A percentile compares a stretch with the other conserved stretches of the same genome.
phyloP scores from a whole-genome alignment of 2,329 filamentous ascomycete genomes.

The Plectosphaerella sp. region DNA sequence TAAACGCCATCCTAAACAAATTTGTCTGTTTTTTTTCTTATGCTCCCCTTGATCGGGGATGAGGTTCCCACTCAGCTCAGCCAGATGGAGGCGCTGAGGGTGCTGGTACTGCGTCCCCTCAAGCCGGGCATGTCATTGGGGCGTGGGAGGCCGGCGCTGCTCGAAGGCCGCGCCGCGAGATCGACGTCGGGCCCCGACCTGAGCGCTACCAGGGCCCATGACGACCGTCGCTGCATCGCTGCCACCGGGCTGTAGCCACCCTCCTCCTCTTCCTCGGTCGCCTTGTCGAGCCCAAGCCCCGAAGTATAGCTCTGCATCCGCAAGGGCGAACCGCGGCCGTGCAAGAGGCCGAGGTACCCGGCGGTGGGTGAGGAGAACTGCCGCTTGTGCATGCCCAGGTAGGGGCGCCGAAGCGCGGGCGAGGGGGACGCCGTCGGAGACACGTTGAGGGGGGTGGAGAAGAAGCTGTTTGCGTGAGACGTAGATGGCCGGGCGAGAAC shows the following conservation, averaged over 20 bases:
- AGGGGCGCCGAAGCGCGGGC: neutral
- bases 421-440: neutral
- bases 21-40: no score
- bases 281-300: neutral
- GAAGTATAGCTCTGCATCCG: slow-evolving; percentile 1
- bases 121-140: neutral
- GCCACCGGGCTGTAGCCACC: neutral
- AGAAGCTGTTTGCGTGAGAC: neutral
- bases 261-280: neutral
- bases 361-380: slow-evolving; percentile 14
- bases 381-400: slow-evolving; percentile 8
- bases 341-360: slow-evolving; percentile 12
- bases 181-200: neutral
- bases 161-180: neutral
- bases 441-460: neutral
- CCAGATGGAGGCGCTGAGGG: neutral
- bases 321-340: neutral
- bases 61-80: neutral
- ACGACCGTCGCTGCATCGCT: neutral
- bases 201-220: neutral
- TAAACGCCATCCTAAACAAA: no score
- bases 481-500: neutral
- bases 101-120: neutral
- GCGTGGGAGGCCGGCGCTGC: neutral
- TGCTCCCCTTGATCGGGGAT: no score